Evolutionary conservation across 1,139 yeast genomes (phyloP).

Genomic region (Suzukiozyma palmioleophila): DNA sequence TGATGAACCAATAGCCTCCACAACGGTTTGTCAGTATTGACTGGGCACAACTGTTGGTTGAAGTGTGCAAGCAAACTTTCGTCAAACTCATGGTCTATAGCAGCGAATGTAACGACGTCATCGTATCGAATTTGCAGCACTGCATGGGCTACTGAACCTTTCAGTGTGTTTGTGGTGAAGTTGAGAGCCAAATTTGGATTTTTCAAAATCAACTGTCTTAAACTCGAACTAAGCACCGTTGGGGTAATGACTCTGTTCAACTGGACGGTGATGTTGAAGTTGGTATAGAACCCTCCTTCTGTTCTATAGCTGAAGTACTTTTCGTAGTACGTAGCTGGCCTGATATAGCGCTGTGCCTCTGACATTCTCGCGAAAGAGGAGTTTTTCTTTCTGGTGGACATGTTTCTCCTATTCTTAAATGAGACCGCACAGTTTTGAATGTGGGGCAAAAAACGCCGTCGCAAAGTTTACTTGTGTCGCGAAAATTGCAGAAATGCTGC

Average conservation of each 20-base stretch:
- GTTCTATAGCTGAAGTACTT: slow-evolving; percentile 24
- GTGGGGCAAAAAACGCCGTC: too few species aligned
- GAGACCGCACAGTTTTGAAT: too few species aligned
- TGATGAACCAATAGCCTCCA: slow-evolving; percentile 26
- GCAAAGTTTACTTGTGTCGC: too few species aligned
- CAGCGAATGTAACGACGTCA: slow-evolving; percentile 20
- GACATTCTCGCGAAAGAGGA: too few species aligned
- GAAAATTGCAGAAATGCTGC: too few species aligned
- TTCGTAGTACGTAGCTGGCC: slow-evolving; percentile 11
- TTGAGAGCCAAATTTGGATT: slow-evolving; percentile 21
- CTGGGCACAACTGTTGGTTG: slow-evolving; percentile 14
- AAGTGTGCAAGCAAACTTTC: slow-evolving; percentile 14
- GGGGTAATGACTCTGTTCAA: slow-evolving; percentile 16
- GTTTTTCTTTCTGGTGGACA: too few species aligned
- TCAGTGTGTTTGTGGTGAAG: slow-evolving; percentile 11
- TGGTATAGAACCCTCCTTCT: slow-evolving; percentile 19
- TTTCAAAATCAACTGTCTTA: slow-evolving; percentile 16
- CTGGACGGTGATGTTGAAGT: slow-evolving; percentile 24
- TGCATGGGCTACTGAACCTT: slow-evolving; percentile 16
- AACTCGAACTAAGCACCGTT: slow-evolving; percentile 21
- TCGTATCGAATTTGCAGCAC: slow-evolving; percentile 18
- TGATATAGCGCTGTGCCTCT: not conserved
- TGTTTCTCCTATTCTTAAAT: too few species aligned
- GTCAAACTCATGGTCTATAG: slow-evolving; percentile 12
- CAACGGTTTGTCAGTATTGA: slow-evolving; percentile 19